Conservation (phyloP, 495 filamentous ascomycete genomes). For the Tuber melanosporum region DNA sequence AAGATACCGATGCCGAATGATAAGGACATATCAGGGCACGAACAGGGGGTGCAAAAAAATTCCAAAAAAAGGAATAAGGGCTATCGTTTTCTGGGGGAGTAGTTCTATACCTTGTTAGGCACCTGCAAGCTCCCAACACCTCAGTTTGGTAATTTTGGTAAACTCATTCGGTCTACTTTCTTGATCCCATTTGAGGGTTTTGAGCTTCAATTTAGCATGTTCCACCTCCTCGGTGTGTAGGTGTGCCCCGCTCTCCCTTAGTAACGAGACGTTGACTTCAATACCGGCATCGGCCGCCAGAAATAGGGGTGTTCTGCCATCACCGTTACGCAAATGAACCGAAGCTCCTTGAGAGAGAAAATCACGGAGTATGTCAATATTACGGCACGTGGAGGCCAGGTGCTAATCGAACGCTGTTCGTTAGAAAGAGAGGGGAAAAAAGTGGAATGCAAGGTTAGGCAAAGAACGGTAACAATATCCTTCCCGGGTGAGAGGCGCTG, state of each 20-base stretch:
- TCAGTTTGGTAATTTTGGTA: constrained; percentile 18
- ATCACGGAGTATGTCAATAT: constrained; percentile 59
- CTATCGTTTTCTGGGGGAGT: neutral
- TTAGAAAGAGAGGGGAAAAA: constrained; percentile 15
- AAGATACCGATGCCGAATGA: neutral
- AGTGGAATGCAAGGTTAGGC: constrained; percentile 7
- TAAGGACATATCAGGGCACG: neutral
- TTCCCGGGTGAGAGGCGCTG: constrained; percentile 1
- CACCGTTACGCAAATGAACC: constrained; percentile 76
- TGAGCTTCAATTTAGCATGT: constrained; percentile 14
- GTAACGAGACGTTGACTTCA: constrained; percentile 56
- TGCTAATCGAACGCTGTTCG: constrained; percentile 47
- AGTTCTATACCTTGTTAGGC: constrained; percentile 19
- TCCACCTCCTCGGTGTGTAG: constrained; percentile 50
- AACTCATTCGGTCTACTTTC: neutral
- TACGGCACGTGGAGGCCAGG: constrained; percentile 56
- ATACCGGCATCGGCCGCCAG: constrained; percentile 56
- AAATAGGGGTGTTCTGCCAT: constrained; percentile 68
- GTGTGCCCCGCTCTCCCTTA: constrained; percentile 65
- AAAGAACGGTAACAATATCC: constrained; percentile 13
- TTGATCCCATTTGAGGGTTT: neutral
- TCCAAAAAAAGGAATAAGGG: constrained; percentile 18
- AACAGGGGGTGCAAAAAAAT: constrained; percentile 4
- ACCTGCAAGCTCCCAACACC: constrained; percentile 35
- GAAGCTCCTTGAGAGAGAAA: constrained; percentile 72